Evolutionary conservation across 345 rosid species (phyloP).

Genomic region (Anastatica hierochuntica): DNA sequence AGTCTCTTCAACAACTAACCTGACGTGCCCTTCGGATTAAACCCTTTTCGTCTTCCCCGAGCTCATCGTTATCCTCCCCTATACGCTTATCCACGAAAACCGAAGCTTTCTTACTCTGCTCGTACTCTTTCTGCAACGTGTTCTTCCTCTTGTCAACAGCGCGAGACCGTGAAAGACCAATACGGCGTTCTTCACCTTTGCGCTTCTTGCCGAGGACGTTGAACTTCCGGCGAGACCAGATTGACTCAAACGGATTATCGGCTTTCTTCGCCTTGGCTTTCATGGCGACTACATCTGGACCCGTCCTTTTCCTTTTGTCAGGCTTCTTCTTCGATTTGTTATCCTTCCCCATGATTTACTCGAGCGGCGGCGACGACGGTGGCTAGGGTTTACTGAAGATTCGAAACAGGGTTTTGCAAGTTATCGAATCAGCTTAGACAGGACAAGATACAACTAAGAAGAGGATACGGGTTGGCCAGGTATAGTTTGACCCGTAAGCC

Average conservation of each 20-base stretch:
- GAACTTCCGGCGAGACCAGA: conserved; percentile 83
- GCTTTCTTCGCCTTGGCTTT: conserved; percentile 37
- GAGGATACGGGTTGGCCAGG: too few relatives aligned
- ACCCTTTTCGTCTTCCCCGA: conserved; percentile 74
- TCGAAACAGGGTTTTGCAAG: too few relatives aligned
- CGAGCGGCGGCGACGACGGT: not conserved
- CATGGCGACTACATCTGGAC: conserved; percentile 55
- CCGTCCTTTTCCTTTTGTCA: conserved; percentile 32
- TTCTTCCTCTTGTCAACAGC: conserved; percentile 77
- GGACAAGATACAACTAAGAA: too few relatives aligned
- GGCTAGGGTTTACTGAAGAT: conserved; percentile 29
- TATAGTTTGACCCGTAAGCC: too few relatives aligned
- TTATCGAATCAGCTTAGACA: too few relatives aligned
- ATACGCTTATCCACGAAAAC: conserved; percentile 73
- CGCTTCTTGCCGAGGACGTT: conserved; percentile 80
- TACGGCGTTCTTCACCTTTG: conserved; percentile 74
- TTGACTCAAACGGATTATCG: conserved; percentile 64
- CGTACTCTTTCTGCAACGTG: conserved; percentile 76
- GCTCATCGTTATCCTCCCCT: conserved; percentile 61
- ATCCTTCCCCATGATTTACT: conserved; percentile 19
- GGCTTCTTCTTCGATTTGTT: conserved; percentile 26
- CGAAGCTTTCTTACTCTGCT: conserved; percentile 62
- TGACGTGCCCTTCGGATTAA: conserved; percentile 69
- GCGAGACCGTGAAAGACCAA: conserved; percentile 55
- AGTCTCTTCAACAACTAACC: conserved; percentile 25